Evolutionary conservation across 805 yeast species (phyloP), one percentile per base, ranked within the genome.

Genomic region (Yarrowia deformans): DNA sequence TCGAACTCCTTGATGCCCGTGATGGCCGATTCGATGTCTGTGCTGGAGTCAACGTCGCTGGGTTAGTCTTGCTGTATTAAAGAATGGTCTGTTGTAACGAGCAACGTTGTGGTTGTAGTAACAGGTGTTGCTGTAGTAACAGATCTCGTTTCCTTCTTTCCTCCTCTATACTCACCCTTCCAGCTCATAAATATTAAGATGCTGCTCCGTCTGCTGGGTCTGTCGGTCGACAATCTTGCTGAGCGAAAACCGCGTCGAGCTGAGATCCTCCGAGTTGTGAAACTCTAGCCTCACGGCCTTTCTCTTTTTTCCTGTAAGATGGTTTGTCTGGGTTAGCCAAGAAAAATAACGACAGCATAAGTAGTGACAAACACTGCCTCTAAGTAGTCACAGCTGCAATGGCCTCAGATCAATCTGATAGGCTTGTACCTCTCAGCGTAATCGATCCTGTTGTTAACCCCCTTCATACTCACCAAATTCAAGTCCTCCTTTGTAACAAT

Each of bases 1-100:
- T 95, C 99, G 73, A 91, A 93, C 77, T 95, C 99, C 72, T 94
- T 83, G 40, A 95, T 85, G 74, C 94, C 98, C 68, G 87, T 88
- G 16, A 95, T 85, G 60, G 76, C 78, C 56, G 83, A 83, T 43
- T 88, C 81, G 3, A 93, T 90, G 71, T 88, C 90, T 9, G 77
- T 76, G 14, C 76, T 75, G 14, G 75, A 72, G 34, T 75, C 71
- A 29, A 74, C 74, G 6, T 71, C 70, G 29, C 72, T 73, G 10
- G 34, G 32, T n/a, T 39, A 23, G 45, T 45, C 29, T n/a, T n/a
- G n/a, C n/a, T n/a, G n/a, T n/a, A n/a, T n/a, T n/a, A n/a, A n/a
- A n/a, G n/a, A n/a, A n/a, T n/a, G n/a, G n/a, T n/a, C n/a, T n/a
- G n/a, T n/a, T n/a, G n/a, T n/a, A n/a, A n/a, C n/a, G n/a, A n/a